phyloP scores from a whole-genome alignment of 2,329 filamentous ascomycete genomes.

The Aureobasidium subglaciale region DNA sequence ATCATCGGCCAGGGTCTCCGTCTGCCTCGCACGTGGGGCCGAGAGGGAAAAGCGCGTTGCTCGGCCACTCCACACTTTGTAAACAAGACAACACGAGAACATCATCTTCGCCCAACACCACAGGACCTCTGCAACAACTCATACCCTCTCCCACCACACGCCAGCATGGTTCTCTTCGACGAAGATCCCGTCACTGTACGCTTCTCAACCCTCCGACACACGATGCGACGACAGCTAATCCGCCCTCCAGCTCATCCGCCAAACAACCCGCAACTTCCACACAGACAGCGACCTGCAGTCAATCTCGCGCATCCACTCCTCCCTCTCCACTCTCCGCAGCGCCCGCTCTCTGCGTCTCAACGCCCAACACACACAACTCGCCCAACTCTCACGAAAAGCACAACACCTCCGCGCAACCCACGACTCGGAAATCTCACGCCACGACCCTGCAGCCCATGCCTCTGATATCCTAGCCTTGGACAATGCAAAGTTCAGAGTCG shows the following conservation, averaged over 20 bases:
- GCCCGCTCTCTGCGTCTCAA: conserved; percentile 68
- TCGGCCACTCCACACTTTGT: not conserved
- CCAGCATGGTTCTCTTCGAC: conserved; percentile 74
- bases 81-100: not conserved
- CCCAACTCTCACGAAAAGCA: conserved; percentile 65
- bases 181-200: conserved; percentile 81
- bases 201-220: conserved; percentile 16
- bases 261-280: conserved; percentile 93
- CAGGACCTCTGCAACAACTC: not conserved
- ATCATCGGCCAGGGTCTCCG: conserved; percentile 7
- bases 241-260: conserved; percentile 66
- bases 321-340: conserved; percentile 73
- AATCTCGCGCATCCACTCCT: conserved; percentile 75
- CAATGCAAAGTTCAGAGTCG: conserved; percentile 87
- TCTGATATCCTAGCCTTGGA: conserved; percentile 79
- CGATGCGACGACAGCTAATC: conserved; percentile 13
- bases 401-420: conserved; percentile 69
- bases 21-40: not conserved
- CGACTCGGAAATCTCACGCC: conserved; percentile 63
- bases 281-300: conserved; percentile 80
- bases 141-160: not conserved
- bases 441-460: conserved; percentile 74
- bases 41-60: not conserved
- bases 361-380: conserved; percentile 29
- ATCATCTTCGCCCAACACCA: not conserved